Evolutionary conservation across 148 eudicot species (phyloP).

Genomic region (Salicornia ramosissima): DNA sequence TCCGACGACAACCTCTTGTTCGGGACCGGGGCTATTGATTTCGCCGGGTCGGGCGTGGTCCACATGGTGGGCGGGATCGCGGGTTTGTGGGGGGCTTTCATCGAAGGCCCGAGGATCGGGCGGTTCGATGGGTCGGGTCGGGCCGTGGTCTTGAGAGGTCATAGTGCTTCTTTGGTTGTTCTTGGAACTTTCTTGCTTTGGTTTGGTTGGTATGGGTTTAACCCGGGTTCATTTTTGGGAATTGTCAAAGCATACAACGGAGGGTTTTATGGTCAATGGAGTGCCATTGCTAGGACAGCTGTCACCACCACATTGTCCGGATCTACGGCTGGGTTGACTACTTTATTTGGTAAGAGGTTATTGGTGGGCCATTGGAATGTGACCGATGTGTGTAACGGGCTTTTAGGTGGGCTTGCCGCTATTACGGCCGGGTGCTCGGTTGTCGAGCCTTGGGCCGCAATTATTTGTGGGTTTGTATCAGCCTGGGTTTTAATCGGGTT

Average conservation of each 20-base stretch:
- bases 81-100: constrained; percentile 46
- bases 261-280: constrained; percentile 54
- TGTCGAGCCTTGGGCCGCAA: constrained; percentile 64
- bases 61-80: constrained; percentile 60
- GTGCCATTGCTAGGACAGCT: constrained; percentile 55
- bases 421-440: constrained; percentile 57
- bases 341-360: constrained; percentile 45
- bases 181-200: constrained; percentile 51
- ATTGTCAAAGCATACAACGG: constrained; percentile 34
- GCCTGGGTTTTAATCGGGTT: constrained; percentile 43
- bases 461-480: constrained; percentile 46
- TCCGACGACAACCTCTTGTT: constrained; percentile 27
- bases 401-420: constrained; percentile 59
- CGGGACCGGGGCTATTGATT: constrained; percentile 45
- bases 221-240: constrained; percentile 53
- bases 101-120: constrained; percentile 45
- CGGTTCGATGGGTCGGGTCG: constrained; percentile 37
- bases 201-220: constrained; percentile 63
- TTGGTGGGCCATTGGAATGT: constrained; percentile 60
- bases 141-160: constrained; percentile 36
- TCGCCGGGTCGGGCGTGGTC: constrained; percentile 54
- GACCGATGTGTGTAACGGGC: constrained; percentile 55
- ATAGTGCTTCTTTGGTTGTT: constrained; percentile 49
- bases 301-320: constrained; percentile 61
- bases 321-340: constrained; percentile 52